Base-by-base conservation (phyloP, 108 stramenopile genomes). In the Nitzschia sp. region DNA sequence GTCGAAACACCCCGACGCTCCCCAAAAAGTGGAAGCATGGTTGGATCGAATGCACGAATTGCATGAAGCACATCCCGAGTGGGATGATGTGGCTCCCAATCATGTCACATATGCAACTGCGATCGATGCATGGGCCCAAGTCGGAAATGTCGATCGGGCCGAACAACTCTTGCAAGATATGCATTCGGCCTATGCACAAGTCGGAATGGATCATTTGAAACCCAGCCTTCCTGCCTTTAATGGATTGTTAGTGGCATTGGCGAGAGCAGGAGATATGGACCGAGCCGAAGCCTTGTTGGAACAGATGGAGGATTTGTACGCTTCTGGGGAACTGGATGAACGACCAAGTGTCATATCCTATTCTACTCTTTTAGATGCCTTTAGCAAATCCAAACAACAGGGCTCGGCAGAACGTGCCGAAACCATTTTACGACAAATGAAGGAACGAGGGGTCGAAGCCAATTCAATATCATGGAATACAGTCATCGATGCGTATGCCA, bases 271-370 rank as follows among this genome's bases (percentile, higher is more conserved):
- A 22, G 72, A 79, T 15, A 72, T 75, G 44, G 82, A 70, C 0
- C 44, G 58, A 56, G 76, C 69, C 5, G 62, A 77, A 56, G 16
- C 66, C n/a, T 30, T 89, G 17, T 75, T 89, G 57, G 63, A 80
- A 31, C 65, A 84, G 35, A 87, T 90, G 86, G 81, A 90, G 58
- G 73, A 79, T 53, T 77, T 82, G 61, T 84, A 89, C 58, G 81
- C 81, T 26, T 71, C 82, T 17, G 84, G 82, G 44, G 80, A 90
- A 56, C 63, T 82, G 50, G 64, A 72, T n/a, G 81, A 83, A 60
- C 80, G 69, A 53, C 89, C 89, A 32, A 84, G 78, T 46, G 84
- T 87, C 9, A 83, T 85, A 44, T 86, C 86, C 22, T 90, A 87
- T 54, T 82, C 79, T 25, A 83, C 86, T 31, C 80, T 87, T 38